Base-by-base conservation (phyloP, 129 eudicot genomes). In the Chrysanthemum makinoi region DNA sequence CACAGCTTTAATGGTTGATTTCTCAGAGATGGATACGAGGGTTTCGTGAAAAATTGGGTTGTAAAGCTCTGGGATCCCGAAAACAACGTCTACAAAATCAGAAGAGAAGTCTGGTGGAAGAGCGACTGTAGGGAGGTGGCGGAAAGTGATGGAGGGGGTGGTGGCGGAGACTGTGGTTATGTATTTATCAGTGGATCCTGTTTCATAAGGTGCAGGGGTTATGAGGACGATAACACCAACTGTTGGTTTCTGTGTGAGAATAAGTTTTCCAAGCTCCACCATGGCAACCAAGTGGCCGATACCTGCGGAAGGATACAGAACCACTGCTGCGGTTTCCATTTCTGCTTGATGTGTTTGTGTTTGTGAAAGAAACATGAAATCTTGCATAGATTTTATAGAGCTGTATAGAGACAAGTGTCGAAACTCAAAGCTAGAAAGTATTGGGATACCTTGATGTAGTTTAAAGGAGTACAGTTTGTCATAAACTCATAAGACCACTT, bases 231-330 rank as follows among this genome's bases (percentile, higher is more conserved):
- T 70, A 62, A 88, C 35, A 71, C 73, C 68, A 72, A 74, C 44
- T 19, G 68, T 59, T 60, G 76, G 82, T 16, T 74, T 39, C 52
- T 77, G 79, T 65, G 53, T 48, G 67, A 73, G 78, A 63, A 81
- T 80, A 72, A 77, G 70, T 35, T 84, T 87, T 18, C 80, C 93
- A 0, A 87, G 73, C 72, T 84, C 89, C 77, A 84, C 87, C 85
- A 84, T 84, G 64, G 86, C 60, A 57, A 75, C 77, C n/a, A 84
- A 69, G 72, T 84, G 88, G 46, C 88, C 81, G 13, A 74, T 75
- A 2, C 65, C 75, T 22, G 79, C 76, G 58, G 73, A 84, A 10
- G 86, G 83, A 59, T 80, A 84, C 39, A 84, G 39, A 49, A 83
- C 81, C 55, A 83, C 79, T 44, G 43, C 28, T 2, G 17, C 67